phyloP scores from a whole-genome alignment of 2,329 filamentous ascomycete genomes.

The Fusarium begoniae region DNA sequence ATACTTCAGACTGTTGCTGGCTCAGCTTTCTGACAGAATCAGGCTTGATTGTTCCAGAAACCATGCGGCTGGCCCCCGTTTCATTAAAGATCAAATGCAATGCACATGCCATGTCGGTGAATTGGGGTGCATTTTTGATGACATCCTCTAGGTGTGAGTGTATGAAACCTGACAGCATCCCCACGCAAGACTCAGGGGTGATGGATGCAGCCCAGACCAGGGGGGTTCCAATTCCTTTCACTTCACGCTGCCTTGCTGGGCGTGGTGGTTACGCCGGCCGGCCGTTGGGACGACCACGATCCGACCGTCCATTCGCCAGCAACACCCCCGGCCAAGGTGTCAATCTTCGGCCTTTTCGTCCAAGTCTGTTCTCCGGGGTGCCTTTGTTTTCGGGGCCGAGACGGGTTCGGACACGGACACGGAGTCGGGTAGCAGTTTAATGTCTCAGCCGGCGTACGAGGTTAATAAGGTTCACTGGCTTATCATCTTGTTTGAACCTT shows the following conservation, averaged over 20 bases:
- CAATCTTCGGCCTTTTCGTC: slow-evolving; percentile 25
- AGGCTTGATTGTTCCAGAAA: slow-evolving; percentile 17
- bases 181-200: slow-evolving; percentile 3
- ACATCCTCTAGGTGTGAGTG: background rate
- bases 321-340: background rate
- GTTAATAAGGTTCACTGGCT: background rate
- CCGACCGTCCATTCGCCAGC: slow-evolving; percentile 28
- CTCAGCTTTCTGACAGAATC: slow-evolving; percentile 10
- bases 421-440: background rate
- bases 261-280: slow-evolving; percentile 27
- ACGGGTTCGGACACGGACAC: slow-evolving; percentile 7
- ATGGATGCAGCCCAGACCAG: background rate
- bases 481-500: background rate
- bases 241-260: slow-evolving; percentile 29
- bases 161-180: background rate
- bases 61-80: slow-evolving; percentile 24
- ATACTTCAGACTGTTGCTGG: background rate
- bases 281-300: slow-evolving; percentile 36
- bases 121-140: background rate
- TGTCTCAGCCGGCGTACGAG: background rate
- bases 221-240: background rate
- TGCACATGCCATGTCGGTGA: slow-evolving; percentile 7
- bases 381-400: slow-evolving; percentile 17
- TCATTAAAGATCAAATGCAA: slow-evolving; percentile 22
- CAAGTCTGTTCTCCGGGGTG: slow-evolving; percentile 17